Percentiles rank a stretch among this genome's conserved stretches.
Conservation (phyloP, 2,329 filamentous ascomycete genomes). For the Lachnellula cervina region DNA sequence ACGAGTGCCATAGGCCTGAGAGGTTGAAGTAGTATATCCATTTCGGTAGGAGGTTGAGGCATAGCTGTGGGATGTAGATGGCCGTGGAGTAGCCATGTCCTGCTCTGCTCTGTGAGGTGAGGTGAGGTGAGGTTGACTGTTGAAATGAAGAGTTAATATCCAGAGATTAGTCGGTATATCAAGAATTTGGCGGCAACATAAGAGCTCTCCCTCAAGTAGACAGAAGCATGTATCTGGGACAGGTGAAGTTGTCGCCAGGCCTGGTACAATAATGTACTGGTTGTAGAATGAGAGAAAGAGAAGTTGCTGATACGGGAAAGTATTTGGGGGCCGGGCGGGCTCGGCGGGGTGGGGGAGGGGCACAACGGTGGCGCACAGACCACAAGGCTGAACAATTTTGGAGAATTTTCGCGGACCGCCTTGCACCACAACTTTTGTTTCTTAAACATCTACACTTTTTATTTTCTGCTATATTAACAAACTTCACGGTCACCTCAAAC, state of each 20-base stretch:
- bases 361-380: no score
- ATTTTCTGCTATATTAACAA: background rate
- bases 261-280: no score
- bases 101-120: background rate
- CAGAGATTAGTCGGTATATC: conserved; percentile 14
- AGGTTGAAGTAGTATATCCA: conserved; percentile 27
- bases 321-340: background rate
- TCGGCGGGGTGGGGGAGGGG: no score
- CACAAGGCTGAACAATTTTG: conserved; percentile 23
- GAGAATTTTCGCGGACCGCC: conserved; percentile 15
- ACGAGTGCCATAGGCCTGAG: conserved; percentile 21
- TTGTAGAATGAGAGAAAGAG: background rate
- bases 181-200: background rate
- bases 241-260: background rate
- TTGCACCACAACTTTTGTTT: background rate
- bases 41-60: conserved; percentile 24
- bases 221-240: background rate
- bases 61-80: conserved; percentile 25
- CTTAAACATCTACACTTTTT: background rate
- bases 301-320: background rate
- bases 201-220: no score
- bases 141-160: background rate
- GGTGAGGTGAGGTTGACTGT: background rate
- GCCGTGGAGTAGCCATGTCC: conserved; percentile 17
- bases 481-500: background rate